These are phyloP conservation scores for Saccharomyces mikatae DNA, from an alignment of 805 yeast genomes.

Conservation along the genomic window DNA sequence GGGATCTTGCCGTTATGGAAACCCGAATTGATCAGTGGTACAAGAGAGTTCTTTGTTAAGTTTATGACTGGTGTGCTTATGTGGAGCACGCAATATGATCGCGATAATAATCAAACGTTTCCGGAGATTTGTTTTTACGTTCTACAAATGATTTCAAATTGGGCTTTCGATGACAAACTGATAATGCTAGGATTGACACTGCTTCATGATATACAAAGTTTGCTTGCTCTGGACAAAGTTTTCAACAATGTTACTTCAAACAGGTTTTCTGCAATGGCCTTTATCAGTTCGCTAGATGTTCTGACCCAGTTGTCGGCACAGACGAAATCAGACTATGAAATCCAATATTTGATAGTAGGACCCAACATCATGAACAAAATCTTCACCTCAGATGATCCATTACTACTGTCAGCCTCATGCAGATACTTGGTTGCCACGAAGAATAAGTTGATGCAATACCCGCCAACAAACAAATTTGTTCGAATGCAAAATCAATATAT, in stretches of 20 bases:
- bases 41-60: neutral
- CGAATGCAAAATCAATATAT: conserved; percentile 21
- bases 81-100: neutral
- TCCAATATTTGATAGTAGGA: conserved; percentile 11
- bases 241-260: conserved; percentile 11
- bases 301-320: neutral
- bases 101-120: conserved; percentile 1
- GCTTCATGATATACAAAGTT: conserved; percentile 10
- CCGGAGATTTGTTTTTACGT: conserved; percentile 7
- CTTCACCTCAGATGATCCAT: conserved; percentile 18
- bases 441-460: conserved; percentile 8
- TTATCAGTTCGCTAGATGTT: conserved; percentile 5
- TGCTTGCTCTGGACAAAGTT: conserved; percentile 7
- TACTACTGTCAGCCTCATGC: conserved; percentile 18
- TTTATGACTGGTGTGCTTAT: neutral
- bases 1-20: neutral
- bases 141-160: conserved; percentile 10
- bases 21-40: neutral
- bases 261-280: conserved; percentile 8
- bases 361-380: conserved; percentile 12
- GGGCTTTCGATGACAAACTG: conserved; percentile 5
- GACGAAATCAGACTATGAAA: conserved; percentile 1
- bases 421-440: conserved; percentile 13
- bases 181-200: conserved; percentile 5
- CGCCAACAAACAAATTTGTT: conserved; percentile 10